These are phyloP conservation scores for Berkeleyomyces basicola DNA, from an alignment of 2,329 filamentous ascomycete genomes.

Conservation along the genomic window DNA sequence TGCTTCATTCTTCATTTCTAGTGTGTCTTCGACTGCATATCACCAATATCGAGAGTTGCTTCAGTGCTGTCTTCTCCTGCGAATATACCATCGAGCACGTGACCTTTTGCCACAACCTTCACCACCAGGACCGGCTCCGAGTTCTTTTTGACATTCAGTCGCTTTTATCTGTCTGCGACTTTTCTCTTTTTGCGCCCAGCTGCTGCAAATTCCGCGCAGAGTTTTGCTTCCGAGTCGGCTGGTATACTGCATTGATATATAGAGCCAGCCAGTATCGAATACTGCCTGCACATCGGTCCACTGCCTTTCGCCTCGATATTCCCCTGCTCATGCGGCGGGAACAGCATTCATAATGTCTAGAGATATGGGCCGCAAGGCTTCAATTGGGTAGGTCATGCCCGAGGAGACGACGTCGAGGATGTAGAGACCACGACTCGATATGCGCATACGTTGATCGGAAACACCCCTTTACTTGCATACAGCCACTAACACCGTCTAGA, in stretches of 20 bases:
- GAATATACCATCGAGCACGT: not conserved
- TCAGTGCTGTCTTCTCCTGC: not conserved
- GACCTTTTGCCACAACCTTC: not conserved
- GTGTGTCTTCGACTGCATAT: not conserved
- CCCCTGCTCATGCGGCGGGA: not conserved
- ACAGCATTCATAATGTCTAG: slow-evolving; percentile 1
- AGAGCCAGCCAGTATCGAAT: not conserved
- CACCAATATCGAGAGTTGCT: not conserved
- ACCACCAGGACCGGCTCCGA: not conserved
- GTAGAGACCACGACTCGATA: not conserved
- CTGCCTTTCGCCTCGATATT: not conserved
- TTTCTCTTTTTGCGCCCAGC: not conserved
- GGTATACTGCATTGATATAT: not conserved
- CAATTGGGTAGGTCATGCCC: not conserved
- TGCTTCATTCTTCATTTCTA: not conserved
- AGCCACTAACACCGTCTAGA: not conserved
- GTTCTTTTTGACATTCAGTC: not conserved
- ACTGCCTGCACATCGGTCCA: not conserved
- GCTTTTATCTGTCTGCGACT: not conserved
- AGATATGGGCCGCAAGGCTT: slow-evolving; percentile 5
- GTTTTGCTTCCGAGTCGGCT: no score
- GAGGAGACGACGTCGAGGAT: not conserved
- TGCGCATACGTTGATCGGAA: not conserved
- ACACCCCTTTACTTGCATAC: not conserved
- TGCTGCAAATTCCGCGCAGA: no score